Evolutionary conservation across 2,329 filamentous ascomycete species (phyloP).

Genomic region (Scorias spongiosa): DNA sequence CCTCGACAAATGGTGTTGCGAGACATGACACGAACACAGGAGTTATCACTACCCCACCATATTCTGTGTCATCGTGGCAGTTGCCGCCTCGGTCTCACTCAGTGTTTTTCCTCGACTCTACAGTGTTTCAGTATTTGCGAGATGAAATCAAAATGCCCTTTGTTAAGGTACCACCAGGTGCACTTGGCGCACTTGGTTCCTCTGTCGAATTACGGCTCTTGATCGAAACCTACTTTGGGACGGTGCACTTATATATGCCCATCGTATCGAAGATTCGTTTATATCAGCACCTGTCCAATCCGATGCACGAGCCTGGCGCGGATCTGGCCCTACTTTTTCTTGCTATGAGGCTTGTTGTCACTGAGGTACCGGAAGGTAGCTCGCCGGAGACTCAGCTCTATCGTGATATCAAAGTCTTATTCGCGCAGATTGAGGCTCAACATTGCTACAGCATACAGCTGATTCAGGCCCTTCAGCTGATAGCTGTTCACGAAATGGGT

Average conservation of each 20-base stretch:
- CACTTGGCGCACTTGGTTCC: slow-evolving; percentile 22
- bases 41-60: background rate
- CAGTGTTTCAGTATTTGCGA: slow-evolving; percentile 24
- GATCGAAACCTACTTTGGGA: slow-evolving; percentile 28
- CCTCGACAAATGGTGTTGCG: background rate
- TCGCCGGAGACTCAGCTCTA: slow-evolving; percentile 26
- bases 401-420: slow-evolving; percentile 28
- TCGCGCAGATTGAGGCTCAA: slow-evolving; percentile 26
- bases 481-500: slow-evolving; percentile 34
- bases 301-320: slow-evolving; percentile 29
- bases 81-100: slow-evolving; percentile 22
- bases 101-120: slow-evolving; percentile 30
- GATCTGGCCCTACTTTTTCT: slow-evolving; percentile 34
- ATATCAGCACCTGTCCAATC: slow-evolving; percentile 24
- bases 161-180: slow-evolving; percentile 25
- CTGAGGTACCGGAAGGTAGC: slow-evolving; percentile 20
- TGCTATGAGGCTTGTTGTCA: slow-evolving; percentile 32
- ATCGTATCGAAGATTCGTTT: slow-evolving; percentile 34
- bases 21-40: background rate
- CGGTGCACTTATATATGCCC: slow-evolving; percentile 33
- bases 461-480: slow-evolving; percentile 31
- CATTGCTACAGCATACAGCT: slow-evolving; percentile 29
- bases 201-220: slow-evolving; percentile 23
- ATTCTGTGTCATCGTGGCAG: slow-evolving; percentile 1
- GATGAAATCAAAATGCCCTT: slow-evolving; percentile 25